phyloP scores from a whole-genome alignment of 805 yeast genomes.

The Priceomyces haplophilus region DNA sequence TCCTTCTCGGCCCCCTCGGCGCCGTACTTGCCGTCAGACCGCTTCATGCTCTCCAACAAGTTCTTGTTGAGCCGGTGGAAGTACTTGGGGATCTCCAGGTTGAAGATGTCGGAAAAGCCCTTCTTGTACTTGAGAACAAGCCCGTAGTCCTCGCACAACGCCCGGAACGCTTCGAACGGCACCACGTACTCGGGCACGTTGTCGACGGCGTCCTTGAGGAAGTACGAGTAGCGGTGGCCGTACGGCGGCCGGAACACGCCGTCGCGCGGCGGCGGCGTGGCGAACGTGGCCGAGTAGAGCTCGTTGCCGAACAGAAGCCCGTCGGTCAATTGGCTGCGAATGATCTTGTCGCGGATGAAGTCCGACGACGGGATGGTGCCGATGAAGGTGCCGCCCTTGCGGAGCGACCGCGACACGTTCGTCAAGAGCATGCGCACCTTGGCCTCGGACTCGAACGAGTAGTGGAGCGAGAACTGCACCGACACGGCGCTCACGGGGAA shows the following conservation, averaged over 20 bases:
- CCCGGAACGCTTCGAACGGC: slow-evolving; percentile 84
- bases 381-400: slow-evolving; percentile 80
- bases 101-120: slow-evolving; percentile 79
- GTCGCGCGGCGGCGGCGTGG: slow-evolving; percentile 70
- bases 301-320: slow-evolving; percentile 77
- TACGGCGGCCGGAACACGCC: slow-evolving; percentile 72
- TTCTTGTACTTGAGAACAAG: slow-evolving; percentile 67
- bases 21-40: slow-evolving; percentile 79
- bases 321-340: slow-evolving; percentile 46
- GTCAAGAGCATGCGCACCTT: slow-evolving; percentile 69
- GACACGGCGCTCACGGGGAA: slow-evolving; percentile 88
- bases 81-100: slow-evolving; percentile 71
- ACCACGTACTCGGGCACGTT: slow-evolving; percentile 96
- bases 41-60: slow-evolving; percentile 64
- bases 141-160: slow-evolving; percentile 80
- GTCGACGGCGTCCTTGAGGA: slow-evolving; percentile 87
- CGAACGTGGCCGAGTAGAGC: slow-evolving; percentile 77
- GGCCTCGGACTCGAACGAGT: slow-evolving; percentile 85
- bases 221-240: slow-evolving; percentile 83
- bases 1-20: slow-evolving; percentile 88
- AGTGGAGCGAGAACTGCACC: slow-evolving; percentile 90
- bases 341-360: slow-evolving; percentile 65
- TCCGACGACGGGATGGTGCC: slow-evolving; percentile 96
- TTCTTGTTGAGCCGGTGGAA: slow-evolving; percentile 55
- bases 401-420: slow-evolving; percentile 73